These are phyloP conservation scores for Diaporthe vexans DNA, from an alignment of 2,329 filamentous ascomycete species.

Conservation along the genomic window DNA sequence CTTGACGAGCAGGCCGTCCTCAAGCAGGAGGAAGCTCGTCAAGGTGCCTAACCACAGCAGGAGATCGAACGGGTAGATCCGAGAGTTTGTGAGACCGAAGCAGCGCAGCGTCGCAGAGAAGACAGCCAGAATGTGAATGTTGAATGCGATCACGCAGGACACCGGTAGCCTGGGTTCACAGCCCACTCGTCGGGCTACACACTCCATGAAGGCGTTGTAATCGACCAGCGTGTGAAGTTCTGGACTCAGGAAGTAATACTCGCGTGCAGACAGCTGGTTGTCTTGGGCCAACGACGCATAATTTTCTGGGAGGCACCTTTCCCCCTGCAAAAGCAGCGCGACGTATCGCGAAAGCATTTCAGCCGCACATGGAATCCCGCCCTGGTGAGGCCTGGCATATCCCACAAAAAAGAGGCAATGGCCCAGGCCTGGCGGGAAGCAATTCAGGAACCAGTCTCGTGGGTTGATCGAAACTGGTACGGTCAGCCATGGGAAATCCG, in stretches of 20 bases:
- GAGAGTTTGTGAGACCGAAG: not conserved
- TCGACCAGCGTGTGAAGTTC: constrained; percentile 19
- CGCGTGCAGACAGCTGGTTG: not conserved
- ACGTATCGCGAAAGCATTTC: no score
- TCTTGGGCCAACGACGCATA: not conserved
- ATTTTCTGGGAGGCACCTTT: no score
- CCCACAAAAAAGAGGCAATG: constrained; percentile 5
- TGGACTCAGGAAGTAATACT: constrained; percentile 9
- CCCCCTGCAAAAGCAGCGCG: no score
- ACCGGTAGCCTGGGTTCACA: constrained; percentile 3
- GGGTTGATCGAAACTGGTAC: no score
- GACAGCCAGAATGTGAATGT: not conserved
- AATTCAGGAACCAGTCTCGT: no score
- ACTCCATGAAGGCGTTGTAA: constrained; percentile 18
- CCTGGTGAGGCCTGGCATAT: not conserved
- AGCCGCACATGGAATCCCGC: not conserved
- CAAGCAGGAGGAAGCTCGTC: not conserved
- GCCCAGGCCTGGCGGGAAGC: not conserved
- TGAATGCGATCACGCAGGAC: not conserved
- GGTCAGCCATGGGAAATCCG: no score
- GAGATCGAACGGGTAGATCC: not conserved
- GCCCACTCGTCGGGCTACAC: not conserved
- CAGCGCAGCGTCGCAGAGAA: not conserved
- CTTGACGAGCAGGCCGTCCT: constrained; percentile 11
- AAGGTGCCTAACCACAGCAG: not conserved